A percentile compares a stretch with the other conserved stretches of the same genome.
These are phyloP conservation scores for Pythium phragmiticola DNA, from an alignment of 352 stramenopile species.

Conservation along the genomic window DNA sequence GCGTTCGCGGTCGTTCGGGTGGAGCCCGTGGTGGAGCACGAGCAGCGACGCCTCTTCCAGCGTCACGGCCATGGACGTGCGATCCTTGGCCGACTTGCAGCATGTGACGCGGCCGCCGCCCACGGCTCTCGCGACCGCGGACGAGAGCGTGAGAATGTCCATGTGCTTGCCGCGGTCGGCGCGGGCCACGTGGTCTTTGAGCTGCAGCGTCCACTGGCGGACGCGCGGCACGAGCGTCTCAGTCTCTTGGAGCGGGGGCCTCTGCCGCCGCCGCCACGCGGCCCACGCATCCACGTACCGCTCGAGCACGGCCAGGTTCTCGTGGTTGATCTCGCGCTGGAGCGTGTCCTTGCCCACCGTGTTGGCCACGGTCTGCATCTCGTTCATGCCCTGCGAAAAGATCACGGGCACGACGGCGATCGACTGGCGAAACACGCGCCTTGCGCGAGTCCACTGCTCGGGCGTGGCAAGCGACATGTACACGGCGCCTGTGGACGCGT, in stretches of 20 bases:
- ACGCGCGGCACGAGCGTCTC: slow-evolving; percentile 28
- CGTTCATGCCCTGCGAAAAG: slow-evolving; percentile 92
- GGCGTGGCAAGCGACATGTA: slow-evolving; percentile 49
- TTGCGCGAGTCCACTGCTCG: slow-evolving; percentile 49
- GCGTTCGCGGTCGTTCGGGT: slow-evolving; percentile 43
- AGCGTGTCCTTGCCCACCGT: slow-evolving; percentile 71
- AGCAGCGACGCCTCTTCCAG: slow-evolving; percentile 89
- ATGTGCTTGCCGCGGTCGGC: slow-evolving; percentile 71
- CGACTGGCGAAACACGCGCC: slow-evolving; percentile 54
- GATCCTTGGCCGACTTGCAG: slow-evolving; percentile 97
- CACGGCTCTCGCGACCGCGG: slow-evolving; percentile 66
- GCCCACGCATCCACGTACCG: slow-evolving; percentile 45
- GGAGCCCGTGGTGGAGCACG: slow-evolving; percentile 51
- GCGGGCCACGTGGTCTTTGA: slow-evolving; percentile 23
- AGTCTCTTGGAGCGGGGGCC: slow-evolving; percentile 20
- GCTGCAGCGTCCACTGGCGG: slow-evolving; percentile 12
- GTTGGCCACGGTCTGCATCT: slow-evolving; percentile 93
- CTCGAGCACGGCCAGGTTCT: slow-evolving; percentile 66
- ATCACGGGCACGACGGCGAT: slow-evolving; percentile 76
- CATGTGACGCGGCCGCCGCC: slow-evolving; percentile 92
- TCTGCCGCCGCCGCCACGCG: slow-evolving; percentile 36
- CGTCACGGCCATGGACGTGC: slow-evolving; percentile 97
- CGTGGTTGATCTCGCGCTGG: slow-evolving; percentile 82
- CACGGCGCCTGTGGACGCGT: slow-evolving; percentile 68
- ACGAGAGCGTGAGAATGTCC: slow-evolving; percentile 78